Base-by-base conservation (phyloP, 2,329 filamentous ascomycete species). In the Colletotrichum costaricense region DNA sequence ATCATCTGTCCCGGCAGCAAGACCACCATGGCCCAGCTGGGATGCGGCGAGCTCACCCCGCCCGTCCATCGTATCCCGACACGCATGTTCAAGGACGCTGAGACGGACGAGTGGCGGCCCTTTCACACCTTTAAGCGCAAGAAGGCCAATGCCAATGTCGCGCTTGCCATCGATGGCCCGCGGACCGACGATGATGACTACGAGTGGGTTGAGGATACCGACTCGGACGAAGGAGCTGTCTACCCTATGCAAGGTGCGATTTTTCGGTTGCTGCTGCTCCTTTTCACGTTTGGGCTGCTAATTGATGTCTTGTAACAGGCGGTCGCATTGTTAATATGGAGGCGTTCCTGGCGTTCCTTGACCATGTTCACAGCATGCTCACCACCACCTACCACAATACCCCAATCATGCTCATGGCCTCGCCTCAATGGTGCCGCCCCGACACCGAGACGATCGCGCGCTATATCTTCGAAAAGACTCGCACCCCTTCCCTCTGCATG, bases 381-480 rank as follows among this genome's bases (percentile, higher is more conserved):
- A 97, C 95, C 74, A 95, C 95, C 30, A 95, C 94, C 3, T 97
- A 98, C 81, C 97, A 98, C 85, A 98, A 98, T 84, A 98, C 96
- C 0, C 95, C 97, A 2, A 94, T 99, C 76, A 89, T 98, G 81
- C 90, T 99, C 75, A 93, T 98, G 83, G 90, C 93, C 8, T 94
- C 97, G 77, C 95, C 97, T 4, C 93, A 92, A 77, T 99, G 97
- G 96, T 95, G 95, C 4, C 91, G 93, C 9, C 92, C 93, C 75
- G 95, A 98, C 82, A 93, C 93, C 80, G 96, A 98, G 83, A 90
- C 90, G 52, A 92, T 99, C 76, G 94, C 95, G 16, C 94, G 97
- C 75, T 99, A 98, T 86, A 91, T 98, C 76, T 99, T 99, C 79
- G 97, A 99, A 84, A 97, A 97, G 84, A 98, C 97, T 80, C 97